Evolutionary conservation across 2,329 filamentous ascomycete species (phyloP).

Genomic region (Juglanconis juglandina): DNA sequence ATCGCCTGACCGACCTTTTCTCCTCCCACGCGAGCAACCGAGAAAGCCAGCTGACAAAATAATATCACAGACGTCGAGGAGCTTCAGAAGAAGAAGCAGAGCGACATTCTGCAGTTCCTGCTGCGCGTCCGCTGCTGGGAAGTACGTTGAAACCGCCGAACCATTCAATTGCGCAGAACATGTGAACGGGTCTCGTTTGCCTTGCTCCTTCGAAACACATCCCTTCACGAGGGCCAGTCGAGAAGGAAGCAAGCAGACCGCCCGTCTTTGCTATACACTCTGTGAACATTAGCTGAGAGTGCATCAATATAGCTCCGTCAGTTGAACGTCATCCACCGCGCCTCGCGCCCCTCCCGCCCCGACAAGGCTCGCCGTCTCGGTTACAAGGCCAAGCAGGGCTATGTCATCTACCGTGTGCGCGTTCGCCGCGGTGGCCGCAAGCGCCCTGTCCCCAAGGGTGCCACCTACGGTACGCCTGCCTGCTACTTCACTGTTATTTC

Average conservation of each 20-base stretch:
- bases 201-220: constrained; percentile 3
- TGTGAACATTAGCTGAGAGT: constrained; percentile 99
- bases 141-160: constrained; percentile 63
- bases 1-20: constrained; percentile 6
- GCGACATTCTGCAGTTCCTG: constrained; percentile 99
- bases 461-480: constrained; percentile 76
- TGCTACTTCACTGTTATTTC: not conserved
- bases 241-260: constrained; percentile 32
- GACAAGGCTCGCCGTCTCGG: constrained; percentile 99
- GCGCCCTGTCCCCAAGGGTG: constrained; percentile 93
- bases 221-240: not conserved
- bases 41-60: constrained; percentile 10
- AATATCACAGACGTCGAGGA: constrained; percentile 75
- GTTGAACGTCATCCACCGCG: constrained; percentile 99
- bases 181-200: constrained; percentile 23
- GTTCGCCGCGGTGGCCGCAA: constrained; percentile 99
- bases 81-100: constrained; percentile 99
- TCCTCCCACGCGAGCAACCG: not conserved
- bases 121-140: constrained; percentile 99
- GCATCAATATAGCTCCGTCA: constrained; percentile 99
- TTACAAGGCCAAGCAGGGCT: constrained; percentile 99
- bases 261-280: constrained; percentile 84
- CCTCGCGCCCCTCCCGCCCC: constrained; percentile 93
- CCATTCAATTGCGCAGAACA: constrained; percentile 23
- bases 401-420: constrained; percentile 99